Conservation (phyloP, 192 early-diverging fungal species). For the Linnemannia exigua region DNA sequence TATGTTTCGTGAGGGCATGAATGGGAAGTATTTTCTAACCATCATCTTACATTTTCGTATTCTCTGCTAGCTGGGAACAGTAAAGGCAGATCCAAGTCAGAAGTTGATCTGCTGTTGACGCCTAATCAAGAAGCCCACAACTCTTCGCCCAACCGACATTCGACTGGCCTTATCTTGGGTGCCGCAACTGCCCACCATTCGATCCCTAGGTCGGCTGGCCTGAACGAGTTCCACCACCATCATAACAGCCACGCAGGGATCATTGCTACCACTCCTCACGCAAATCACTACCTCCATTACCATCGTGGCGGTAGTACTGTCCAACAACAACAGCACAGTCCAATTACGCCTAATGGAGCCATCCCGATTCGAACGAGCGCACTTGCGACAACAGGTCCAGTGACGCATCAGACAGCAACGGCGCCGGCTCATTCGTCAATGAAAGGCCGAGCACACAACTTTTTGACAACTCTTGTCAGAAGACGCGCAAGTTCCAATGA, state of each 20-base stretch:
- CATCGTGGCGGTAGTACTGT: neutral
- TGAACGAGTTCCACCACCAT: slow-evolving; percentile 2
- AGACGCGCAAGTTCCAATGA: slow-evolving; percentile 43
- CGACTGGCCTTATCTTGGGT: neutral
- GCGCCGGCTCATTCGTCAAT: slow-evolving; percentile 26
- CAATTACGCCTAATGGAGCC: neutral
- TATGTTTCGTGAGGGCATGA: too few species aligned
- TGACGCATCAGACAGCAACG: neutral
- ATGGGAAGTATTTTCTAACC: too few species aligned
- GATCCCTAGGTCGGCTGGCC: too few species aligned
- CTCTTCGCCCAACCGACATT: neutral
- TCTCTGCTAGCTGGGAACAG: neutral
- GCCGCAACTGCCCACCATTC: neutral
- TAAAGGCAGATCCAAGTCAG: slow-evolving; percentile 41
- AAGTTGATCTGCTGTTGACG: slow-evolving; percentile 21
- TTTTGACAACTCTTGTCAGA: slow-evolving; percentile 40
- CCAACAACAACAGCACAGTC: neutral
- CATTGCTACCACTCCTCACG: neutral
- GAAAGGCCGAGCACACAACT: slow-evolving; percentile 50
- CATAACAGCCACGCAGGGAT: neutral
- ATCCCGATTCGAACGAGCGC: neutral
- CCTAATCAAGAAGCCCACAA: slow-evolving; percentile 16
- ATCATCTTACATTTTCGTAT: too few species aligned
- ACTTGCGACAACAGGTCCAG: neutral
- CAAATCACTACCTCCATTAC: neutral